Conservation (phyloP, 306 rosid genomes). For the Medicago ruthenica region DNA sequence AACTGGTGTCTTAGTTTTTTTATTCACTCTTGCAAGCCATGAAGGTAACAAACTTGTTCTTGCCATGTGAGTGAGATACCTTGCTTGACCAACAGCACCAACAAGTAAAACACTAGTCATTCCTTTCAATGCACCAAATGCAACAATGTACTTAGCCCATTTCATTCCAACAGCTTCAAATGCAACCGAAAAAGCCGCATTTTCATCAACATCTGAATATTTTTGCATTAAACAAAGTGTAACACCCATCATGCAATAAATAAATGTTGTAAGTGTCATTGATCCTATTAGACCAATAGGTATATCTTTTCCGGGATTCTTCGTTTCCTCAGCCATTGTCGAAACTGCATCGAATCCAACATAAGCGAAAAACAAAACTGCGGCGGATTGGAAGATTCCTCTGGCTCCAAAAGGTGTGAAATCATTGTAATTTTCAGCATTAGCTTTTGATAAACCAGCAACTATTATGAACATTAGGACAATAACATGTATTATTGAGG, state of each 20-base stretch:
- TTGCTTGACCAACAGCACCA: constrained; percentile 72
- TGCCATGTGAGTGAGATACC: constrained; percentile 81
- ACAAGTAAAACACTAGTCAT: constrained; percentile 76
- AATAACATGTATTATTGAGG: constrained; percentile 60
- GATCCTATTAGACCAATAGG: constrained; percentile 77
- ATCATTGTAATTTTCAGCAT: constrained; percentile 45
- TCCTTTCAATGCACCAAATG: constrained; percentile 74
- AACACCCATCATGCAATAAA: constrained; percentile 56
- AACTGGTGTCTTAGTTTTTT: constrained; percentile 68
- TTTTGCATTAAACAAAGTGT: constrained; percentile 72
- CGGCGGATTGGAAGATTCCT: constrained; percentile 66
- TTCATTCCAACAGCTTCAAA: constrained; percentile 64
- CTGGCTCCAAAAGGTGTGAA: constrained; percentile 50
- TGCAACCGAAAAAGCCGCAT: constrained; percentile 65
- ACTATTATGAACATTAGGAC: constrained; percentile 68
- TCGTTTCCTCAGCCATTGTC: constrained; percentile 81
- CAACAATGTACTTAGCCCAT: constrained; percentile 81
- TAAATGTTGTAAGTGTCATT: constrained; percentile 51
- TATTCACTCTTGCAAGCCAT: constrained; percentile 67
- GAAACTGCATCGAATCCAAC: constrained; percentile 75
- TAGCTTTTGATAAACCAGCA: constrained; percentile 67
- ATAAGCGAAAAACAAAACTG: constrained; percentile 74
- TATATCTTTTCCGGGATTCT: constrained; percentile 69
- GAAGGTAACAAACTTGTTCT: constrained; percentile 69
- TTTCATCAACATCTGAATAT: constrained; percentile 37